Conservation (phyloP, 148 eudicot genomes). For the Fagopyrum tataricum region DNA sequence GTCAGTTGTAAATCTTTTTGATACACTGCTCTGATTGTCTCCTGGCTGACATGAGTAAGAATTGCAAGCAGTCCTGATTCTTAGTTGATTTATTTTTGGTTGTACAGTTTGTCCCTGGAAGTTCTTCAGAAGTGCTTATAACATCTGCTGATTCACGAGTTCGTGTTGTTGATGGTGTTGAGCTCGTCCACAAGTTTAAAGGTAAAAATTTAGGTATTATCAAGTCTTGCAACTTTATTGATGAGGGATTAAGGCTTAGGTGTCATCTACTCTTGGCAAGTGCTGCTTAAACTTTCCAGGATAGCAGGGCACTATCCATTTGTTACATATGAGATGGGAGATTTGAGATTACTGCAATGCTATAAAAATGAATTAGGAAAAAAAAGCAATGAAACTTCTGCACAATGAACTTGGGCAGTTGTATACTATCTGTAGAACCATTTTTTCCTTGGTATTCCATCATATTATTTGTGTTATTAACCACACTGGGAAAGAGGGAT, state of each 20-base stretch:
- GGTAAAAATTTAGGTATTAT: constrained; percentile 28
- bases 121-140: constrained; percentile 77
- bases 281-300: neutral
- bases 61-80: neutral
- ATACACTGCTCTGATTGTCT: constrained; percentile 15
- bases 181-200: constrained; percentile 86
- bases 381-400: neutral
- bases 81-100: neutral
- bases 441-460: neutral
- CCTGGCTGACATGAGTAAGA: constrained; percentile 13
- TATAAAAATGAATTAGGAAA: neutral
- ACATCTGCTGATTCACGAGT: constrained; percentile 93
- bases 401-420: neutral
- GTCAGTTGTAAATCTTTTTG: constrained; percentile 23
- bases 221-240: neutral
- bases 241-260: neutral
- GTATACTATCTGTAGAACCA: neutral
- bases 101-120: constrained; percentile 87
- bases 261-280: neutral
- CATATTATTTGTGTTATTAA: neutral
- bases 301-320: neutral
- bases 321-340: neutral
- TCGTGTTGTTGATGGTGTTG: constrained; percentile 74
- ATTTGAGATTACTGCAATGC: neutral
- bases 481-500: neutral